Evolutionary conservation across 2,329 filamentous ascomycete genomes (phyloP).

Genomic region (Hypoxylon sp.): DNA sequence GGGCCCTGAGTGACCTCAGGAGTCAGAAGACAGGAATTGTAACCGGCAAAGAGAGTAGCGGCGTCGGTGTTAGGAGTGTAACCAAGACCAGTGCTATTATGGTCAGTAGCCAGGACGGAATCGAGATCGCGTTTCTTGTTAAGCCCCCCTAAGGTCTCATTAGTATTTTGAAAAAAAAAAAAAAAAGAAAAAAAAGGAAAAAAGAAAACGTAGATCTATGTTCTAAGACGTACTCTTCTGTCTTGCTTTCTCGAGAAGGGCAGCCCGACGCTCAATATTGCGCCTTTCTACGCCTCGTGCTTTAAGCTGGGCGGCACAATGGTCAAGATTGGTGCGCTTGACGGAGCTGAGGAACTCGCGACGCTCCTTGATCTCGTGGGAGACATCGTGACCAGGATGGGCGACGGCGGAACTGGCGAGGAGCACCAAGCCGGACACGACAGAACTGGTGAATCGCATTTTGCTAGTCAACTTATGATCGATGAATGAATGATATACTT

Average conservation of each 20-base stretch:
- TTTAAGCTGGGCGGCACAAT: slow-evolving; percentile 64
- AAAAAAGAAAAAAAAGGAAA: no score
- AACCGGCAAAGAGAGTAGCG: slow-evolving; percentile 58
- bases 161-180: slow-evolving; percentile 14
- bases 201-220: not conserved
- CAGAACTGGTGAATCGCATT: slow-evolving; percentile 49
- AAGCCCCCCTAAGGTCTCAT: slow-evolving; percentile 29
- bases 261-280: slow-evolving; percentile 62
- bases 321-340: slow-evolving; percentile 60
- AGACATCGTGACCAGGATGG: slow-evolving; percentile 66
- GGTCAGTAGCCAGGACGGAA: slow-evolving; percentile 55
- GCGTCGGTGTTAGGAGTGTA: slow-evolving; percentile 56
- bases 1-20: slow-evolving; percentile 69
- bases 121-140: slow-evolving; percentile 54
- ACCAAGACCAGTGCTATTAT: slow-evolving; percentile 56
- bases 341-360: slow-evolving; percentile 60
- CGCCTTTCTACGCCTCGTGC: slow-evolving; percentile 62
- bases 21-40: slow-evolving; percentile 65
- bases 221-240: slow-evolving; percentile 52
- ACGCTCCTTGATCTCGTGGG: slow-evolving; percentile 65
- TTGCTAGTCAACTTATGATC: slow-evolving; percentile 22
- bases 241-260: slow-evolving; percentile 59
- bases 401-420: slow-evolving; percentile 51
- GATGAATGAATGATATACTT: slow-evolving; percentile 10
- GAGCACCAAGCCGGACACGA: slow-evolving; percentile 45